Conservation (phyloP, 2,329 filamentous ascomycete species). For the Sporothrix dimorphospora region DNA sequence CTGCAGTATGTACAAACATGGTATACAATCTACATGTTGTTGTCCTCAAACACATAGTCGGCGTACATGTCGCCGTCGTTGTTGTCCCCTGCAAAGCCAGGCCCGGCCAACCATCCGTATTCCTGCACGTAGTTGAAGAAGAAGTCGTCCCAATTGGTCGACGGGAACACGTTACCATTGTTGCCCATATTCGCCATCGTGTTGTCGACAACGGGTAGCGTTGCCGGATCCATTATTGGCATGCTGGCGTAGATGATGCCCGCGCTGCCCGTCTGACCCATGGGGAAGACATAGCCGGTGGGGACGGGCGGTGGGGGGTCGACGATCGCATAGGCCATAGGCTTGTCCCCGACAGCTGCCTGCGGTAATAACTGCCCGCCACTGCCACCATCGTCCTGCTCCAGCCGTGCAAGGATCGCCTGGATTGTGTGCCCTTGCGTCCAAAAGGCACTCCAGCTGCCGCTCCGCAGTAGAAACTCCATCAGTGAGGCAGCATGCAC, state of each 20-base stretch:
- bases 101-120: background rate
- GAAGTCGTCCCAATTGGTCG: conserved; percentile 7
- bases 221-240: background rate
- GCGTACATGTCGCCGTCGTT: conserved; percentile 11
- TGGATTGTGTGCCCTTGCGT: background rate
- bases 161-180: background rate
- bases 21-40: background rate
- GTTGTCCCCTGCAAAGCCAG: background rate
- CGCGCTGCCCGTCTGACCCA: background rate
- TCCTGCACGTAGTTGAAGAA: conserved; percentile 1
- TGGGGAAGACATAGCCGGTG: background rate
- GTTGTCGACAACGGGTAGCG: background rate
- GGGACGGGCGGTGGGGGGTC: background rate
- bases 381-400: background rate
- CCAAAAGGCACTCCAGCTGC: conserved; percentile 5
- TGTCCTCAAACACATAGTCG: background rate
- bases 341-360: background rate
- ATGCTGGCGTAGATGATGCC: conserved; percentile 4
- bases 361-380: background rate
- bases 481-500: background rate
- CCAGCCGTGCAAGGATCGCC: background rate
- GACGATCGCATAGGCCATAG: background rate
- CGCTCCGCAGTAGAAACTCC: background rate
- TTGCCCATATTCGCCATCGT: background rate
- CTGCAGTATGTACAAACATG: background rate